phyloP scores from a whole-genome alignment of 2,329 filamentous ascomycete species.

The Domatiomyces globalis region DNA sequence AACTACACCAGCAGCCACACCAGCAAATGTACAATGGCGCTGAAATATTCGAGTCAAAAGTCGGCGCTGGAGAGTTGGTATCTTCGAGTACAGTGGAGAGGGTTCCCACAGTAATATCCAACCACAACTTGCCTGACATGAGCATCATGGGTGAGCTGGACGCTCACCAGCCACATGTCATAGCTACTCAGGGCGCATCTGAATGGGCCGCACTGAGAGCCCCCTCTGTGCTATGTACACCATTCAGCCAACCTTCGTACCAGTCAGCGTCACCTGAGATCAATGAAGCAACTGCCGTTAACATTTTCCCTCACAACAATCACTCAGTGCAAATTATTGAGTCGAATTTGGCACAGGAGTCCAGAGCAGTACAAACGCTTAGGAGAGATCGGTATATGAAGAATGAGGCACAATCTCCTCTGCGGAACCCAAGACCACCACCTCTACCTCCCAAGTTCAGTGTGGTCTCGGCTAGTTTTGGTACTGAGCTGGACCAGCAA shows the following conservation, averaged over 20 bases:
- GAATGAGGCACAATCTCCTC: conserved; percentile 38
- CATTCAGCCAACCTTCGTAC: conserved; percentile 31
- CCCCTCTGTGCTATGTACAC: conserved; percentile 36
- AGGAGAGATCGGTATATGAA: conserved; percentile 19
- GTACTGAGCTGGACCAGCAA: conserved; percentile 31
- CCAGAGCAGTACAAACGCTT: conserved; percentile 21
- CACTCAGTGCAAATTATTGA: conserved; percentile 51
- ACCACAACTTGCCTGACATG: not conserved
- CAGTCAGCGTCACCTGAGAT: conserved; percentile 42
- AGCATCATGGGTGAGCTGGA: not conserved
- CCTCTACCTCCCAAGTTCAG: conserved; percentile 43
- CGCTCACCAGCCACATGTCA: not conserved
- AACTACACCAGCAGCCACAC: not conserved
- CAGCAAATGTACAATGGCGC: not conserved
- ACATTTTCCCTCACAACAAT: conserved; percentile 50
- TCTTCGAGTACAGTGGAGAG: not conserved
- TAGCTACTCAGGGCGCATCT: conserved; percentile 17
- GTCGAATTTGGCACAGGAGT: conserved; percentile 25
- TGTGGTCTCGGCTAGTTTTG: conserved; percentile 39
- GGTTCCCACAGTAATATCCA: not conserved
- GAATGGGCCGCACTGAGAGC: conserved; percentile 32
- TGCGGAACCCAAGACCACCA: conserved; percentile 44
- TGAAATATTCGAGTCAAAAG: not conserved
- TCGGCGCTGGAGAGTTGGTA: not conserved
- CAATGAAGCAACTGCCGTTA: conserved; percentile 46